Percentiles rank a stretch among this genome's conserved stretches.
These are phyloP conservation scores for Cupressus sempervirens DNA, from an alignment of 75 land plant species.

Conservation along the genomic window DNA sequence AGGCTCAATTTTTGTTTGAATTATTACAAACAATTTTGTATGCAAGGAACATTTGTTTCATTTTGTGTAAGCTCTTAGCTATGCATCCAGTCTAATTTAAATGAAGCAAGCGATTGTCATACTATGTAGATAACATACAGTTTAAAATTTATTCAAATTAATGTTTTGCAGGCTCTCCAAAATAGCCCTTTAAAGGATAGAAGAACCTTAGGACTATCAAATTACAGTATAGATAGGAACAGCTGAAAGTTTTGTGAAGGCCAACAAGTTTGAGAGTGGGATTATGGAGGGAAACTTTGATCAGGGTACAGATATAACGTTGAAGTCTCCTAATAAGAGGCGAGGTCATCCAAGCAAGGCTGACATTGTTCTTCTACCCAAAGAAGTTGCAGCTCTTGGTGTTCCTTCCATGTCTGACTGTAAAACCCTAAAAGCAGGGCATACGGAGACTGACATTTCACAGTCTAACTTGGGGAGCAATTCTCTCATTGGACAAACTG, in stretches of 20 bases:
- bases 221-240: neutral
- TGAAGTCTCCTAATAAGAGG: conserved; percentile 6
- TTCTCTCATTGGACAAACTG: conserved; percentile 20
- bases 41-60: neutral
- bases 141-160: neutral
- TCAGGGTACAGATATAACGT: neutral
- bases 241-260: neutral
- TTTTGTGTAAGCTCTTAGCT: neutral
- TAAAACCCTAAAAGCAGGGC: neutral
- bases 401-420: neutral
- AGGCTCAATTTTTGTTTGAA: neutral
- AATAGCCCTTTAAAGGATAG: neutral
- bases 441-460: neutral
- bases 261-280: neutral
- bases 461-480: neutral
- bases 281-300: neutral
- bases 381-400: conserved; percentile 3
- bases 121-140: neutral
- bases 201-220: neutral
- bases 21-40: too few relatives aligned
- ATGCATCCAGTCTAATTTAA: neutral
- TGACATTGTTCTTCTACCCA: conserved; percentile 2
- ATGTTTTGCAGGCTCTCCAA: neutral
- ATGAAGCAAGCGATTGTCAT: neutral
- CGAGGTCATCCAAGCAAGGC: neutral